phyloP scores from a whole-genome alignment of 2,329 filamentous ascomycete species.

The Cercospora brassicicola region DNA sequence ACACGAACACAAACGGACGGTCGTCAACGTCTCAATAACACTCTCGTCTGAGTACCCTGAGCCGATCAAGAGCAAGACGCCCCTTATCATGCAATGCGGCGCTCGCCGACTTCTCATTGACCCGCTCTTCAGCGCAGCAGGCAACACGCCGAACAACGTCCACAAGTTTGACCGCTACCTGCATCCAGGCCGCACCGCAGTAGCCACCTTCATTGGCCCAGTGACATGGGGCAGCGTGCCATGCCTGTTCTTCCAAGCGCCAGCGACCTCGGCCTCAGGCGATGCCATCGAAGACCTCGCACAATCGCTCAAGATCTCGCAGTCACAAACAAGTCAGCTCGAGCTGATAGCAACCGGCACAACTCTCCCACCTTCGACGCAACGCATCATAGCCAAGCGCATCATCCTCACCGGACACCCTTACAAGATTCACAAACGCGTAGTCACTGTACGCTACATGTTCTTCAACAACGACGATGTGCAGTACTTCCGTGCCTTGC shows the following conservation, averaged over 20 bases:
- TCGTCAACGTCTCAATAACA: constrained; percentile 85
- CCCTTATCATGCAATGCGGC: constrained; percentile 87
- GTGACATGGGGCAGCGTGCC: constrained; percentile 92
- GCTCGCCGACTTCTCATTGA: constrained; percentile 83
- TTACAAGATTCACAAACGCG: constrained; percentile 97
- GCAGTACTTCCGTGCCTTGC: constrained; percentile 94
- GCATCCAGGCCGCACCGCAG: constrained; percentile 83
- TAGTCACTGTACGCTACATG: constrained; percentile 98
- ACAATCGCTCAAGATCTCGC: constrained; percentile 32
- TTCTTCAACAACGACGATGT: constrained; percentile 98
- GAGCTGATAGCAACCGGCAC: constrained; percentile 85
- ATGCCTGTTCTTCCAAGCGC: constrained; percentile 75
- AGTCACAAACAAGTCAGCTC: constrained; percentile 45
- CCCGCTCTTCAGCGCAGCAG: constrained; percentile 84
- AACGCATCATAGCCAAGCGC: constrained; percentile 85
- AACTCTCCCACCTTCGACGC: constrained; percentile 70
- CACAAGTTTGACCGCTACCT: constrained; percentile 94
- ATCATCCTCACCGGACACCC: constrained; percentile 93
- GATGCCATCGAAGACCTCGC: constrained; percentile 46
- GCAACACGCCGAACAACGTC: constrained; percentile 90
- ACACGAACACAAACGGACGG: constrained; percentile 92
- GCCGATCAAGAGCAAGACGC: constrained; percentile 87
- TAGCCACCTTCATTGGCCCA: constrained; percentile 86
- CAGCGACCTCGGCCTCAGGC: constrained; percentile 46
- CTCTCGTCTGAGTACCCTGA: constrained; percentile 73